Evolutionary conservation across 1,284 basidiomycete species (phyloP).

Genomic region (Microstroma glucosiphilum): DNA sequence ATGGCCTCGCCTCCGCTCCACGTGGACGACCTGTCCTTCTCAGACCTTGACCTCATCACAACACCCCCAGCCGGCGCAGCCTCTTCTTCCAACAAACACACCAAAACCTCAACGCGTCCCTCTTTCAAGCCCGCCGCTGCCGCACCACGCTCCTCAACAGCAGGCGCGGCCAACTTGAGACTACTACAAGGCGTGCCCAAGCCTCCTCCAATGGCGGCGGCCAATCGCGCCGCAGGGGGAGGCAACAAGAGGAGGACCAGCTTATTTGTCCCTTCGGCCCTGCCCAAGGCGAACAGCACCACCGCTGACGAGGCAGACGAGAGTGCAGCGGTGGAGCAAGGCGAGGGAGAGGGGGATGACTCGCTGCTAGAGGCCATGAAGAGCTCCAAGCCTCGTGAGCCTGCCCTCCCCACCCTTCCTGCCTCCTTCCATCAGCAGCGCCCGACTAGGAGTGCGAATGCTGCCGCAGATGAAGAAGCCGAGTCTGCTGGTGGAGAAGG

Average conservation of each 20-base stretch:
- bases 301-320: neutral
- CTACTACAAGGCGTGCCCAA: neutral
- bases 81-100: neutral
- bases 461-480: neutral
- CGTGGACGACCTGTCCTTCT: conserved; percentile 8
- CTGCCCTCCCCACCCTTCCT: conserved; percentile 3
- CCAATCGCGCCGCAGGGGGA: neutral
- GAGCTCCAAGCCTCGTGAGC: neutral
- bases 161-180: neutral
- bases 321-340: neutral
- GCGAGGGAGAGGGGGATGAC: neutral
- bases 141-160: neutral
- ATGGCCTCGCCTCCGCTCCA: neutral
- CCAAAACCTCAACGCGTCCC: neutral
- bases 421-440: neutral
- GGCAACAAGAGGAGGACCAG: neutral
- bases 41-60: neutral
- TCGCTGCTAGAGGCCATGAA: neutral
- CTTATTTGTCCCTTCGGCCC: neutral
- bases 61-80: conserved; percentile 4
- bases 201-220: neutral
- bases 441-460: neutral
- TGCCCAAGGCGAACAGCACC: neutral
- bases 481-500: neutral
- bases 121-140: neutral